A percentile compares a stretch with the other conserved stretches of the same genome.
phyloP scores from a whole-genome alignment of 441 rosid genomes.

The Metrosideros polymorpha region DNA sequence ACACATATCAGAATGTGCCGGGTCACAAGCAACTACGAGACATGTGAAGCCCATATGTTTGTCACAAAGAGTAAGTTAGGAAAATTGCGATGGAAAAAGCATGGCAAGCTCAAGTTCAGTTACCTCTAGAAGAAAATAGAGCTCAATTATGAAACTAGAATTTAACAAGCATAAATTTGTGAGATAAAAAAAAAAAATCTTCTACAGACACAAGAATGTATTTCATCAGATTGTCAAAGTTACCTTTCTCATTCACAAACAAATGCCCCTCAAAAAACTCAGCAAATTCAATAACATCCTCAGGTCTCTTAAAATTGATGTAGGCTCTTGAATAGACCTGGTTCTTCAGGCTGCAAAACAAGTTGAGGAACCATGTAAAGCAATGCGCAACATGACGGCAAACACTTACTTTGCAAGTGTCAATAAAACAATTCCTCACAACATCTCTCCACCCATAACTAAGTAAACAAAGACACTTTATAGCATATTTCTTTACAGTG shows the following conservation, averaged over 20 bases:
- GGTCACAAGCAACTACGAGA: neutral
- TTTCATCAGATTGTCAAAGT: neutral
- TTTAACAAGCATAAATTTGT: neutral
- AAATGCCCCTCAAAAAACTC: conserved; percentile 68
- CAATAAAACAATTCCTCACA: neutral
- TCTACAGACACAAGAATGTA: neutral
- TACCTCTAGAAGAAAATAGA: neutral
- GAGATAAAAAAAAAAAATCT: neutral
- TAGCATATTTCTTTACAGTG: neutral
- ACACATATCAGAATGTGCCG: neutral
- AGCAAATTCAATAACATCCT: conserved; percentile 65
- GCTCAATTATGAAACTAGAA: neutral
- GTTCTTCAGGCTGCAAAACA: conserved; percentile 51
- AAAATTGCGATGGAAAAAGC: neutral
- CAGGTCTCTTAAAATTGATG: conserved; percentile 52
- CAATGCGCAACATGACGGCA: neutral
- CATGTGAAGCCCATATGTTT: neutral
- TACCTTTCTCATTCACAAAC: conserved; percentile 82
- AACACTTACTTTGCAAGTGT: neutral
- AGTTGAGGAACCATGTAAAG: neutral
- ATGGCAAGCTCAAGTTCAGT: neutral
- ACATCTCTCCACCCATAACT: neutral
- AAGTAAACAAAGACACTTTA: neutral
- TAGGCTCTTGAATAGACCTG: conserved; percentile 56
- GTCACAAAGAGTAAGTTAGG: neutral